These are phyloP conservation scores for Tripidium arundinaceum DNA, from an alignment of 202 grass and related monocot species.

Conservation along the genomic window DNA sequence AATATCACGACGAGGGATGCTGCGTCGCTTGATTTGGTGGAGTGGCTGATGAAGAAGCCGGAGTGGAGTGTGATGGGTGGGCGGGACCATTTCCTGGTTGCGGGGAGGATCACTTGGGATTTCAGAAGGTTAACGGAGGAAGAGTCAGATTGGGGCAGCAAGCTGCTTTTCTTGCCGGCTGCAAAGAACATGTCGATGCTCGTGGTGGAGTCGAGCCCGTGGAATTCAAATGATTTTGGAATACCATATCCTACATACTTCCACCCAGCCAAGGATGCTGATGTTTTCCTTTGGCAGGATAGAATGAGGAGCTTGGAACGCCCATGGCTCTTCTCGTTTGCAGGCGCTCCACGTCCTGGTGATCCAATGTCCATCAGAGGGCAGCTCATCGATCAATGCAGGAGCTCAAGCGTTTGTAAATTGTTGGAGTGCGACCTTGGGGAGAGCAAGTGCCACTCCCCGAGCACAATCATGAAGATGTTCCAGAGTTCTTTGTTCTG, in stretches of 20 bases:
- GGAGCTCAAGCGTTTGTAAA: conserved; percentile 59
- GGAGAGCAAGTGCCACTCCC: conserved; percentile 91
- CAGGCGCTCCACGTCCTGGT: conserved; percentile 79
- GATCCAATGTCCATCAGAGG: conserved; percentile 79
- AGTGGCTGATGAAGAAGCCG: no score
- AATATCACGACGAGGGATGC: no score
- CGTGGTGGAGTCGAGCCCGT: conserved; percentile 87
- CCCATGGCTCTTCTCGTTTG: conserved; percentile 81
- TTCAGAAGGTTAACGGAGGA: conserved; percentile 73
- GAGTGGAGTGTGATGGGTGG: no score
- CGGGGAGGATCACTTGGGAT: no score
- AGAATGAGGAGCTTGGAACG: conserved; percentile 80
- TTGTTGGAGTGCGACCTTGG: conserved; percentile 88
- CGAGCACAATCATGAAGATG: conserved; percentile 88
- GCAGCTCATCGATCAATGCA: conserved; percentile 87
- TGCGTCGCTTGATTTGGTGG: no score
- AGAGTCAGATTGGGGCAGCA: conserved; percentile 83
- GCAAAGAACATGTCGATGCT: no score
- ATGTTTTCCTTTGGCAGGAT: conserved; percentile 87
- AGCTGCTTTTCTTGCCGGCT: conserved; percentile 75
- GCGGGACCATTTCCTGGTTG: no score
- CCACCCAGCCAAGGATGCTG: conserved; percentile 72
- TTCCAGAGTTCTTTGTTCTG: conserved; percentile 92
- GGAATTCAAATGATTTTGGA: conserved; percentile 89
- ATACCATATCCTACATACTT: conserved; percentile 92